Evolutionary conservation across 768 basidiomycete species (phyloP), one percentile per base, ranked within the genome.

Genomic region (Ephemerocybe angulata): DNA sequence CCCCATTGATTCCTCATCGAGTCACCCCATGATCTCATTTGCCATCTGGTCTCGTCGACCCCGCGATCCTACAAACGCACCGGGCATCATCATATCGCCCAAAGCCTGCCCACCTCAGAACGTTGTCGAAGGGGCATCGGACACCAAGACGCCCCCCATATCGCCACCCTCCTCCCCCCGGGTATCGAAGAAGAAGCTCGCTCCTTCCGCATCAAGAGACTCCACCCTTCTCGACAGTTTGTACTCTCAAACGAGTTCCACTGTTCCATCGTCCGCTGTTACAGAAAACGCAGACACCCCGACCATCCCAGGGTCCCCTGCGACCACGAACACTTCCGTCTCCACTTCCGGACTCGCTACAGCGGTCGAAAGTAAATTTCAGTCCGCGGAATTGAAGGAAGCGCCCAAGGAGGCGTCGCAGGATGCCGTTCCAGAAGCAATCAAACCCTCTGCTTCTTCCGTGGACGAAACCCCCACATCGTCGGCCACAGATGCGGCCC

Each of bases 1-100:
- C 11, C 40, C 56, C 12, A 42, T 53, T 1, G 38, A 57, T 30
- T 50, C 58, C 2, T 52, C 57, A 15, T 38, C 60, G 42, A 31
- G 37, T 47, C 58, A 57, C 29, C 60, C 64, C 19, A 55, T 56
- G 15, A 58, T 60, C 1, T 61, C 68, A 24, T 88, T 81, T 71
- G 85, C 82, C 4, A 80, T 90, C 33, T 90, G 87, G 86, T 86
- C 88, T 0, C 78, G 79, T n/a, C 80, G 86, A 24, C 88, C 88
- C 0, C 69, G 74, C 2, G 72, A 88, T 64, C 88, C 88, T 0
- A 71, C 78, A 3, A 65, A 69, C 42, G 88, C 88, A 0, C 87
- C 86, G 1, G 81, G 83, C 3, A 80, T 90, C 54, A 88, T 90
- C 59, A 85, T 90, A 25, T 88, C 87, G 1, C 77, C 83, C 0